A percentile compares a stretch with the other conserved stretches of the same genome.
These are phyloP conservation scores for Colletotrichum sp. DNA, from an alignment of 2,329 filamentous ascomycete genomes.

Conservation along the genomic window DNA sequence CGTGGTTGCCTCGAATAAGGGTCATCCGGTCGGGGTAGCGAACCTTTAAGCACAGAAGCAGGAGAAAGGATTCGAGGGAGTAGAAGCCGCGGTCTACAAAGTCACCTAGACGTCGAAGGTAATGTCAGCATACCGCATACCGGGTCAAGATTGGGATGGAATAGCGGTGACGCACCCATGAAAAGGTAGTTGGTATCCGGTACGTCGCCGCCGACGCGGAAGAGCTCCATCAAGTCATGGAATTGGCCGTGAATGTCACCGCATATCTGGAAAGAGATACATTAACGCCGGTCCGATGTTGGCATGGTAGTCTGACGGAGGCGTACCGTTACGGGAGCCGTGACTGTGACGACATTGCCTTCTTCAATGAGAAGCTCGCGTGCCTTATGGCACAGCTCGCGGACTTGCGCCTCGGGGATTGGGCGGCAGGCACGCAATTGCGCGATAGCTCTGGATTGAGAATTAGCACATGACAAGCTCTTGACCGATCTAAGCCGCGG, in stretches of 20 bases:
- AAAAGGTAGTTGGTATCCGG: constrained; percentile 97
- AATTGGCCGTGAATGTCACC: constrained; percentile 98
- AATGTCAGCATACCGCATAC: not conserved
- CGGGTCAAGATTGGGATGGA: not conserved
- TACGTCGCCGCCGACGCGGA: constrained; percentile 90
- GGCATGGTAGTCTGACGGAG: not conserved
- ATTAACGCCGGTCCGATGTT: not conserved
- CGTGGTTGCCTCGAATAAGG: constrained; percentile 92
- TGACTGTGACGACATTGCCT: constrained; percentile 94
- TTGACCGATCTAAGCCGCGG: not conserved
- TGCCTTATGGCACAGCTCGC: constrained; percentile 96
- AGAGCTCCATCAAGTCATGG: constrained; percentile 96
- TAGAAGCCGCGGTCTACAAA: constrained; percentile 99
- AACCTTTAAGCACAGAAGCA: constrained; percentile 94
- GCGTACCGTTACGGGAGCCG: constrained; percentile 88
- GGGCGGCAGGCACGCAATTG: constrained; percentile 94
- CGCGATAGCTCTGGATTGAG: constrained; percentile 78
- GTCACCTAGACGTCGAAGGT: constrained; percentile 65
- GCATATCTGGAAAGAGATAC: constrained; percentile 69
- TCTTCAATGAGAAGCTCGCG: constrained; percentile 96
- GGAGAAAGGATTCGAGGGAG: constrained; percentile 93
- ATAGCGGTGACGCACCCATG: constrained; percentile 69
- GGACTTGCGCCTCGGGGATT: constrained; percentile 93
- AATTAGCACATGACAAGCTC: constrained; percentile 2
- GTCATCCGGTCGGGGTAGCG: constrained; percentile 98